phyloP scores from a whole-genome alignment of 768 basidiomycete genomes.

The Cytidiella melzeri region DNA sequence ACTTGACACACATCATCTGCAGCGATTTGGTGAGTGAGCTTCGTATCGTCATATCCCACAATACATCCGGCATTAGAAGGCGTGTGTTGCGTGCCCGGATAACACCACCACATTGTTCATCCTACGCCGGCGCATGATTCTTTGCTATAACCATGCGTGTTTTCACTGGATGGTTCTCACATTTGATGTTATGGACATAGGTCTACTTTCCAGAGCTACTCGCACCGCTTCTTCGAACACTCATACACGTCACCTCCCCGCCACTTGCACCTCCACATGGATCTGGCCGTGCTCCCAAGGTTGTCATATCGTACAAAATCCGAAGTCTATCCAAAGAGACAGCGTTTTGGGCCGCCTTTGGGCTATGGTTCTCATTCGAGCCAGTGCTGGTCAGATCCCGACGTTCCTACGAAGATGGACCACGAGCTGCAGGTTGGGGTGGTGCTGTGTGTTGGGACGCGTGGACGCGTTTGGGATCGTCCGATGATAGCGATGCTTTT shows the following conservation, averaged over 20 bases:
- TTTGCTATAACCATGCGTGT: too few relatives aligned
- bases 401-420: slow-evolving; percentile 22
- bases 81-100: too few relatives aligned
- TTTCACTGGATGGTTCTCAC: too few relatives aligned
- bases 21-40: slow-evolving; percentile 68
- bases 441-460: slow-evolving; percentile 3
- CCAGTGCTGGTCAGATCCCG: slow-evolving; percentile 34
- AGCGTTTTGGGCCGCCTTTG: slow-evolving; percentile 76
- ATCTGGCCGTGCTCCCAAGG: slow-evolving; percentile 20
- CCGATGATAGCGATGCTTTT: slow-evolving; percentile 34
- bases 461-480: slow-evolving; percentile 19
- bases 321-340: slow-evolving; percentile 68
- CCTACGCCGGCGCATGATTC: too few relatives aligned
- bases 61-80: too few relatives aligned
- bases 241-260: slow-evolving; percentile 64
- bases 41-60: background rate
- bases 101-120: too few relatives aligned
- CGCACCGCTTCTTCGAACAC: slow-evolving; percentile 66
- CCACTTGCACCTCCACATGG: slow-evolving; percentile 27
- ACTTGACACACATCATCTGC: slow-evolving; percentile 65
- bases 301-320: slow-evolving; percentile 73
- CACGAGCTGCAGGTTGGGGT: background rate
- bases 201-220: slow-evolving; percentile 84
- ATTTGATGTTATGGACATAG: slow-evolving; percentile 40
- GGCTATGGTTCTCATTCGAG: slow-evolving; percentile 65